These are phyloP conservation scores for Sicyos edulis DNA, from an alignment of 306 rosid genomes.

Conservation along the genomic window DNA sequence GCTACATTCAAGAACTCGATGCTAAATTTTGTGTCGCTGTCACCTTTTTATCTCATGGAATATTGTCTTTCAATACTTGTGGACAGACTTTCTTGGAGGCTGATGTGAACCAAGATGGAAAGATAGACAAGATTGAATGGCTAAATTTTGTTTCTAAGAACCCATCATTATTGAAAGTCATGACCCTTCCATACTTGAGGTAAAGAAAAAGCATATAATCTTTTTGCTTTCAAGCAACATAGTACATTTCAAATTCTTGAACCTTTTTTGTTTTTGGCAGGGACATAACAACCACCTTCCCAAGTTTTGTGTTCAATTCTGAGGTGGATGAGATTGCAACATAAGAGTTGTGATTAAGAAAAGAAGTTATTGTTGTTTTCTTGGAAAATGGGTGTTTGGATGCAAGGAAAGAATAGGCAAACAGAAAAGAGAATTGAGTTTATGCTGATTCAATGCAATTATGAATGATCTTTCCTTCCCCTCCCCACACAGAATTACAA, in stretches of 20 bases:
- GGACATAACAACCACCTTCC: constrained; percentile 80
- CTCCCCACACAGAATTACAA: background rate
- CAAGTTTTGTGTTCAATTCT: constrained; percentile 84
- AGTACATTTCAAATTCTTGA: background rate
- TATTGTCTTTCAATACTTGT: background rate
- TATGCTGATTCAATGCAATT: constrained; percentile 1
- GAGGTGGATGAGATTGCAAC: constrained; percentile 57
- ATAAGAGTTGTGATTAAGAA: background rate
- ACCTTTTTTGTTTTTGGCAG: constrained; percentile 28
- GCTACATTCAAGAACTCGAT: background rate
- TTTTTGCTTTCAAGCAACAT: too few species aligned
- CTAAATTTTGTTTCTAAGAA: constrained; percentile 53
- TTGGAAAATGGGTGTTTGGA: background rate
- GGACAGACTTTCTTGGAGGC: constrained; percentile 83
- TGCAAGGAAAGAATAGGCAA: constrained; percentile 9
- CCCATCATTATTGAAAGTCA: constrained; percentile 72
- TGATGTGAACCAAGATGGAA: constrained; percentile 81
- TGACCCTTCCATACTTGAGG: constrained; percentile 88
- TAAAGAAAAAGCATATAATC: constrained; percentile 20
- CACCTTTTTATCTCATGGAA: constrained; percentile 16
- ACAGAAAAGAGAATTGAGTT: background rate
- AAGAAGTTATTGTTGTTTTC: background rate
- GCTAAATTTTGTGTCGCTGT: background rate
- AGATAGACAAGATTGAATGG: constrained; percentile 81
- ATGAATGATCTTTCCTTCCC: background rate